Evolutionary conservation across 495 filamentous ascomycete species (phyloP), one percentile per base, ranked within the genome.

Genomic region (Jackrogersella multiformis): DNA sequence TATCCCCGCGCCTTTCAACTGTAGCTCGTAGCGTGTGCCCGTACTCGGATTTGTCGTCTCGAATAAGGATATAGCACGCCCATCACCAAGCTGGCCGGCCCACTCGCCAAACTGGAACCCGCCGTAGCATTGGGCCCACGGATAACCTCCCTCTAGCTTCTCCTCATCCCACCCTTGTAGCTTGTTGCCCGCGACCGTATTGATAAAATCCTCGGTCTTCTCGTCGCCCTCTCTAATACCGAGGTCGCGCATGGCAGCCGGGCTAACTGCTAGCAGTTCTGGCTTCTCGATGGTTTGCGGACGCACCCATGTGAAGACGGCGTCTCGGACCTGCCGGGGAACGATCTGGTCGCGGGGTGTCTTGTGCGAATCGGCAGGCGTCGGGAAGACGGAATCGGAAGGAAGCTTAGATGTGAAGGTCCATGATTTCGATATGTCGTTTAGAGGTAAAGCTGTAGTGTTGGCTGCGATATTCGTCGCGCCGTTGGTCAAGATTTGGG

Each of bases 61-160:
- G 69, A 97, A 99, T 0, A 99, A 82, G 46, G 91, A 94, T 67
- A 99, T 97, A 24, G 94, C 95, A 38, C 95, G 86, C 52, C 95
- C 95, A 70, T 99, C 95, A 58, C 95, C 95, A 8, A 99, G 87
- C 76, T 99, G 95, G 6, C 94, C 93, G 2, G 95, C 95, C 96
- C 96, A 99, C 66, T 87, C 85, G 34, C 92, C 92, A 73, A 92
- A 91, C 68, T 91, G 90, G 74, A 86, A 92, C 4, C 94, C 95
- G 57, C 95, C 95, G 78, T 99, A 99, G 74, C 94, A 97, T 78
- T 97, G 94, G 32, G 96, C 93, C 95, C 95, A 99, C 10, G 95
- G 96, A 73, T 98, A 97, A 34, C 94, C 87, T 23, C 84, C 79
- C 41, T 87, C 82, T 76, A 59, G 85, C 83, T 68, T 90, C 79